These are phyloP conservation scores for Paraurostyla sp. DNA, from an alignment of 73 alveolate genomes.

Conservation along the genomic window DNA sequence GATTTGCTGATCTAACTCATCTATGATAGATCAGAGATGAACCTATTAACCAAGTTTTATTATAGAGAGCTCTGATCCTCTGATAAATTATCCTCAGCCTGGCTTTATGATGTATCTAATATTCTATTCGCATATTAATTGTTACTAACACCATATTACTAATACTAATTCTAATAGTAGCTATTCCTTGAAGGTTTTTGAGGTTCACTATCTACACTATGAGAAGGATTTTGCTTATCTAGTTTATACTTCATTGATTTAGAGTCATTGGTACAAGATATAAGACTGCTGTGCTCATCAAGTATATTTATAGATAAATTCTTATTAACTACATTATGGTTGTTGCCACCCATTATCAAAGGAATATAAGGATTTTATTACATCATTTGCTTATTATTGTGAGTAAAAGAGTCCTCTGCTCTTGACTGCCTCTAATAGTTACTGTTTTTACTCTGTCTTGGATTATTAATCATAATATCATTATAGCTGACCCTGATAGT, in stretches of 20 bases:
- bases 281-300: slow-evolving; percentile 10
- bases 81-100: too few species aligned
- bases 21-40: background rate
- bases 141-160: too few species aligned
- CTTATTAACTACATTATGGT: background rate
- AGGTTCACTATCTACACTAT: background rate
- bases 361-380: slow-evolving; percentile 27
- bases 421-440: too few species aligned
- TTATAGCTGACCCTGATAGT: background rate
- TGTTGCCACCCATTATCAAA: too few species aligned
- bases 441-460: too few species aligned
- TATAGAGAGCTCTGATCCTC: background rate
- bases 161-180: too few species aligned
- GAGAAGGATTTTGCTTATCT: background rate
- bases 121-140: too few species aligned
- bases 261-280: background rate
- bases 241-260: background rate
- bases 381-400: background rate
- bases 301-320: slow-evolving; percentile 19
- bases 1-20: background rate
- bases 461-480: background rate
- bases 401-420: too few species aligned
- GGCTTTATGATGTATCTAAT: too few species aligned
- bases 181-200: background rate
- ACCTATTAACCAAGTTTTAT: background rate